Conservation (phyloP, 331 rosid species). For the Pyrus hybrid region DNA sequence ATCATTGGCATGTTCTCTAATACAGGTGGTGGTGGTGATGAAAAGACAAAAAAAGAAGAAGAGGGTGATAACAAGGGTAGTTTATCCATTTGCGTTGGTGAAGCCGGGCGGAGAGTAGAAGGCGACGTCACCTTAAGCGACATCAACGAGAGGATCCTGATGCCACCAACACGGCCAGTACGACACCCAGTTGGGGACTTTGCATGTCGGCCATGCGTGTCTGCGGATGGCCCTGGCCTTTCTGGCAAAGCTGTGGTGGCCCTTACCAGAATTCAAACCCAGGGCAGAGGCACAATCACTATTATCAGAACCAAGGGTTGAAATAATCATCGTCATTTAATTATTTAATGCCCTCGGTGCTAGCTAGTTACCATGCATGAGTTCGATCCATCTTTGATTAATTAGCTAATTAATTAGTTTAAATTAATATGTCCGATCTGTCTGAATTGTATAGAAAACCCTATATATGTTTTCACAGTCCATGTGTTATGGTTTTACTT, state of each 20-base stretch:
- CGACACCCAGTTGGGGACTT: slow-evolving; percentile 98
- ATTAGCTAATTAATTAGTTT: not conserved
- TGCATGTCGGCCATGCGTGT: slow-evolving; percentile 92
- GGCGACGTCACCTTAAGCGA: slow-evolving; percentile 93
- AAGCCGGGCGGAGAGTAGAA: slow-evolving; percentile 89
- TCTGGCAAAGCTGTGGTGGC: slow-evolving; percentile 99
- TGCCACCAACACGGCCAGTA: slow-evolving; percentile 91
- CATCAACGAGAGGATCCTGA: slow-evolving; percentile 80
- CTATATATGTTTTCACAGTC: not conserved
- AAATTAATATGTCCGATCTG: not conserved
- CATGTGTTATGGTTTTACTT: not conserved
- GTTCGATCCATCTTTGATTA: not conserved
- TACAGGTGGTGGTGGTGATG: slow-evolving; percentile 1
- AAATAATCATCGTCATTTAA: not conserved
- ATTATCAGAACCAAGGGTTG: slow-evolving; percentile 88
- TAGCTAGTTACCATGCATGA: not conserved
- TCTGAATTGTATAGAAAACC: not conserved
- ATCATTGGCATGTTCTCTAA: not conserved
- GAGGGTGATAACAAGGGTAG: slow-evolving; percentile 37
- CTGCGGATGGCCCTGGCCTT: slow-evolving; percentile 72
- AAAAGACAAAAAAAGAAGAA: slow-evolving; percentile 24
- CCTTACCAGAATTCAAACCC: slow-evolving; percentile 86
- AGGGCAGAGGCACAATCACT: slow-evolving; percentile 90
- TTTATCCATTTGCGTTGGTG: slow-evolving; percentile 90
- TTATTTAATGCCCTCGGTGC: not conserved